These are phyloP conservation scores for Globisporangium solare DNA, from an alignment of 352 stramenopile genomes.

Conservation along the genomic window DNA sequence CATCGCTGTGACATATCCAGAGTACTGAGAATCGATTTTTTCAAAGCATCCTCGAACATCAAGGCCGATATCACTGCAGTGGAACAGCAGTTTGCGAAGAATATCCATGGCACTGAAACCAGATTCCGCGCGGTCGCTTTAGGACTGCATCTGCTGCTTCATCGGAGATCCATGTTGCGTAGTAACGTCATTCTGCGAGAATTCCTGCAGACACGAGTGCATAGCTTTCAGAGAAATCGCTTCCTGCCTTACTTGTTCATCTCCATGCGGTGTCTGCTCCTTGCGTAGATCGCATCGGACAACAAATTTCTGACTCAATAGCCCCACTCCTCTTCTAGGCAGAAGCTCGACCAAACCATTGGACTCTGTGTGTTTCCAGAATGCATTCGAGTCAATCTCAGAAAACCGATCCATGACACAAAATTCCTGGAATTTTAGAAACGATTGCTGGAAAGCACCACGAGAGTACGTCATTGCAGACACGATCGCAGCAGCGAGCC, in stretches of 20 bases:
- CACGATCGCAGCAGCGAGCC: conserved; percentile 22
- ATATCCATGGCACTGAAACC: conserved; percentile 1
- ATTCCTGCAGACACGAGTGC: conserved; percentile 20
- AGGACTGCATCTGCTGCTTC: background rate
- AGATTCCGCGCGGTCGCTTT: background rate
- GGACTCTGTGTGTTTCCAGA: conserved; percentile 49
- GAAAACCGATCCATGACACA: conserved; percentile 44
- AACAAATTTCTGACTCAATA: conserved; percentile 35
- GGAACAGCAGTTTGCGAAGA: conserved; percentile 22
- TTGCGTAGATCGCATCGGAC: conserved; percentile 3
- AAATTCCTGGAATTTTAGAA: conserved; percentile 41
- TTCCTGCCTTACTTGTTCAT: conserved; percentile 4
- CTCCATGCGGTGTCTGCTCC: conserved; percentile 1
- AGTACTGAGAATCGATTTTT: conserved; percentile 35
- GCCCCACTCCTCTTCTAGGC: conserved; percentile 26
- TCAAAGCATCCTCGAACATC: conserved; percentile 57
- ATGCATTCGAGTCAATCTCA: conserved; percentile 20
- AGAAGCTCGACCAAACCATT: conserved; percentile 39
- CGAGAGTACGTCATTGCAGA: conserved; percentile 27
- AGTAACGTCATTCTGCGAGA: conserved; percentile 1
- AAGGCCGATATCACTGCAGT: conserved; percentile 33
- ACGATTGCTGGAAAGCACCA: conserved; percentile 23
- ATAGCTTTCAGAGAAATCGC: conserved; percentile 30
- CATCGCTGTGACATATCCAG: conserved; percentile 32
- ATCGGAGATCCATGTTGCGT: background rate